Evolutionary conservation across 768 basidiomycete genomes (phyloP).

Genomic region (Sarcodon aspratus): DNA sequence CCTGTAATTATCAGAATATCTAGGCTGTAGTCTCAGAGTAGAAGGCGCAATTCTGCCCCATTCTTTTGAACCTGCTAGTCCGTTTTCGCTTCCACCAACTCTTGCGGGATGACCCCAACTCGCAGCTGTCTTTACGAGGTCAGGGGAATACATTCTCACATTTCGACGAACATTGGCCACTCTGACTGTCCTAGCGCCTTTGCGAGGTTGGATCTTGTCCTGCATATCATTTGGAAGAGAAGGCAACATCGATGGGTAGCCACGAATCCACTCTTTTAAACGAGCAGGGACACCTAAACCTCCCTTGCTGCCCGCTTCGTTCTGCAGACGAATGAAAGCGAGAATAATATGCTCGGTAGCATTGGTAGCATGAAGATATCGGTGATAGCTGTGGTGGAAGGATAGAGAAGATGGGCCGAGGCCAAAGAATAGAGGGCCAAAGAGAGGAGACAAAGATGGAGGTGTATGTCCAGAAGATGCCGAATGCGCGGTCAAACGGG

Average conservation of each 20-base stretch:
- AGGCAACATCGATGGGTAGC: slow-evolving; percentile 76
- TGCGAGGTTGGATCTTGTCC: slow-evolving; percentile 50
- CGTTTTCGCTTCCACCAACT: slow-evolving; percentile 24
- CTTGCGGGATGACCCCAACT: slow-evolving; percentile 33
- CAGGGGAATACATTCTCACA: slow-evolving; percentile 80
- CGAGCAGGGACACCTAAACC: slow-evolving; percentile 63
- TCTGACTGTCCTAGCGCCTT: slow-evolving; percentile 67
- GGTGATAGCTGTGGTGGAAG: slow-evolving; percentile 47
- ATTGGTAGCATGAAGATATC: slow-evolving; percentile 71
- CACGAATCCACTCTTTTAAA: slow-evolving; percentile 86
- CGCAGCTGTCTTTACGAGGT: slow-evolving; percentile 61
- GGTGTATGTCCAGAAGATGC: slow-evolving; percentile 84
- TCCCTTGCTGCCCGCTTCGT: slow-evolving; percentile 40
- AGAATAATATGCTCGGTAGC: slow-evolving; percentile 93
- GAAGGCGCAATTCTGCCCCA: slow-evolving; percentile 67
- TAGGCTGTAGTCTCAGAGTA: slow-evolving; percentile 46
- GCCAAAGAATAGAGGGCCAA: slow-evolving; percentile 85
- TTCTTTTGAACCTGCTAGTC: slow-evolving; percentile 52
- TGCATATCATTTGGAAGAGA: slow-evolving; percentile 35
- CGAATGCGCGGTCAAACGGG: slow-evolving; percentile 75
- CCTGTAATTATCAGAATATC: slow-evolving; percentile 66
- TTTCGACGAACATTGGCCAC: slow-evolving; percentile 70
- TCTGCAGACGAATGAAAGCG: slow-evolving; percentile 78
- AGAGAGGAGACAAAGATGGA: slow-evolving; percentile 78
- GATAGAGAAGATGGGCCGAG: slow-evolving; percentile 41